Percentiles rank a stretch among this genome's conserved stretches.
Conservation (phyloP, 208 protist species). For the Acanthamoeba lenticulata region DNA sequence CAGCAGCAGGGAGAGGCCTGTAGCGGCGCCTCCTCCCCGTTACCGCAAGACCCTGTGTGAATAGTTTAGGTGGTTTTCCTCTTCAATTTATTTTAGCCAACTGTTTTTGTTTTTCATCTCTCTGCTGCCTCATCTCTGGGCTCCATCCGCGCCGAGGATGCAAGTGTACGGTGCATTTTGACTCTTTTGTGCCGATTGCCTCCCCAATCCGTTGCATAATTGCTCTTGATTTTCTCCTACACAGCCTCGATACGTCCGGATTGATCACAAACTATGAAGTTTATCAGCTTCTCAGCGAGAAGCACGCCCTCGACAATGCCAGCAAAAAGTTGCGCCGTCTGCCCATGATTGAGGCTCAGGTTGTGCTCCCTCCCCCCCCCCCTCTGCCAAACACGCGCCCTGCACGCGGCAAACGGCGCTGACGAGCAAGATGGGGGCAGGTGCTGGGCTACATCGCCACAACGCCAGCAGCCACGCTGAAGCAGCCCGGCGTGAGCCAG, state of each 20-base stretch:
- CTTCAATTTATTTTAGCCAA: too few relatives aligned
- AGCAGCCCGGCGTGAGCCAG: background rate
- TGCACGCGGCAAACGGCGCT: background rate
- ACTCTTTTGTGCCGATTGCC: background rate
- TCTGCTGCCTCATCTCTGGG: too few relatives aligned
- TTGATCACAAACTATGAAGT: conserved; percentile 47
- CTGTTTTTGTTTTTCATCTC: too few relatives aligned
- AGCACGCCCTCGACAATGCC: background rate
- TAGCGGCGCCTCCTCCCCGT: too few relatives aligned
- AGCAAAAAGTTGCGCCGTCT: background rate
- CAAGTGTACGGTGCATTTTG: background rate
- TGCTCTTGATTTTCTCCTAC: background rate
- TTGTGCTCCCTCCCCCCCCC: background rate
- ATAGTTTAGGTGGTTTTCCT: too few relatives aligned
- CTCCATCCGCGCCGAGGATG: too few relatives aligned
- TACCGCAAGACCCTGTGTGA: too few relatives aligned
- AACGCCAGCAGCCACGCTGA: background rate
- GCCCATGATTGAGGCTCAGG: conserved; percentile 32
- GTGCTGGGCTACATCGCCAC: background rate
- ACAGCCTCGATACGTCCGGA: background rate
- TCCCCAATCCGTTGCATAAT: background rate
- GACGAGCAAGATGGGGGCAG: background rate
- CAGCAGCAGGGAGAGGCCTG: too few relatives aligned
- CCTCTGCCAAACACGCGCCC: background rate
- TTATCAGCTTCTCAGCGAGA: background rate